Evolutionary conservation across 2,329 filamentous ascomycete genomes (phyloP).

Genomic region (Aspergillus niger): DNA sequence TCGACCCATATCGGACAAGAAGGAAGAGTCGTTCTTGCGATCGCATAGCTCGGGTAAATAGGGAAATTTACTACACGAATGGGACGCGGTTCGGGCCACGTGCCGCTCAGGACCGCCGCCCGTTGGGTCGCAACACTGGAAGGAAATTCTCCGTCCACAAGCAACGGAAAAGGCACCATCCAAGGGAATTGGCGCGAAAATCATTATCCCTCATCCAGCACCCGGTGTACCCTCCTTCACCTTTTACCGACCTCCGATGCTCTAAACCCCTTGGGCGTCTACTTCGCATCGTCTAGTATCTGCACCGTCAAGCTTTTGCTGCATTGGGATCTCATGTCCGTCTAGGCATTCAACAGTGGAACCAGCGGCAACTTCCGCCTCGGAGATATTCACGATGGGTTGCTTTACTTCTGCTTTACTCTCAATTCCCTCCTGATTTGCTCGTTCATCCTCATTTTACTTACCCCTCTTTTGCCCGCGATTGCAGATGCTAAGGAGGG

Average conservation of each 20-base stretch:
- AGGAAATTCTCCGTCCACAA: not conserved
- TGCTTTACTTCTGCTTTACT: not conserved
- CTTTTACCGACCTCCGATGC: not conserved
- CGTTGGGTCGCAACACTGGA: not conserved
- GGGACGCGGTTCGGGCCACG: constrained; percentile 1
- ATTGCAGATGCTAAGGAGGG: not conserved
- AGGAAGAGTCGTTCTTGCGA: not conserved
- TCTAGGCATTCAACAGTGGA: not conserved
- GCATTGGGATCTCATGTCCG: not conserved
- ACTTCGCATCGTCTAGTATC: too few relatives aligned
- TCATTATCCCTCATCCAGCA: not conserved
- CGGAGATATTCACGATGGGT: not conserved
- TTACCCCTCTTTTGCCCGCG: not conserved
- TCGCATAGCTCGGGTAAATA: constrained; percentile 10
- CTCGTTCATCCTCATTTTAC: too few relatives aligned
- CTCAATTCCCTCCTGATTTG: too few relatives aligned
- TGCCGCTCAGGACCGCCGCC: not conserved
- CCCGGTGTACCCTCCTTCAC: not conserved
- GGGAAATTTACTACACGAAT: not conserved
- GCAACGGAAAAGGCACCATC: not conserved
- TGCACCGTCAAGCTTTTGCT: constrained; percentile 1
- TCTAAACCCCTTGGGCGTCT: too few relatives aligned
- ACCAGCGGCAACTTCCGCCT: not conserved
- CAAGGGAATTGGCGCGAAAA: not conserved
- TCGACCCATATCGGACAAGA: not conserved